Conservation (phyloP, 2,329 filamentous ascomycete species). For the Xylaria sp. region DNA sequence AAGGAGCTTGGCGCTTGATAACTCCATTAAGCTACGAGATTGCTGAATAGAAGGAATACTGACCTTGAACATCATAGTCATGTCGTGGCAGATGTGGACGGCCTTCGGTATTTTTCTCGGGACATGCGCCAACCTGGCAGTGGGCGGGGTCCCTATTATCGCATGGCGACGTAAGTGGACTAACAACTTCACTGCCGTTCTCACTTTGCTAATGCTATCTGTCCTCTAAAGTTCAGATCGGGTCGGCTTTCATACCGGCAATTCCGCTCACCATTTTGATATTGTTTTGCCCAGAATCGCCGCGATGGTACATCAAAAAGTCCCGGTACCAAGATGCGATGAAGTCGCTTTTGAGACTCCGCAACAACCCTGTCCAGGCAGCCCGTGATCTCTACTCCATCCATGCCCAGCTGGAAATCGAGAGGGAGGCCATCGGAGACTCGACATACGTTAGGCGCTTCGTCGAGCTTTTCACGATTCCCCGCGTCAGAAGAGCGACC, state of each 20-base stretch:
- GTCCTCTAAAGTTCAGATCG: slow-evolving; percentile 24
- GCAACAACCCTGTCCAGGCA: slow-evolving; percentile 54
- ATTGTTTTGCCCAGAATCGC: slow-evolving; percentile 48
- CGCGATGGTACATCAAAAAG: slow-evolving; percentile 53
- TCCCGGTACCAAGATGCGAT: slow-evolving; percentile 49
- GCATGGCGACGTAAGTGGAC: slow-evolving; percentile 32
- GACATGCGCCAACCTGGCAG: slow-evolving; percentile 60
- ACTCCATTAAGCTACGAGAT: too few relatives aligned
- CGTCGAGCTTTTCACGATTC: slow-evolving; percentile 58
- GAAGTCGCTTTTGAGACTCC: slow-evolving; percentile 46
- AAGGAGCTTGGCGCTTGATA: too few relatives aligned
- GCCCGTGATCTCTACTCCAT: slow-evolving; percentile 48
- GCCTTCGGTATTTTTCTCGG: slow-evolving; percentile 58
- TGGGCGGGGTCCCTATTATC: slow-evolving; percentile 55
- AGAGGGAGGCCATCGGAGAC: slow-evolving; percentile 47
- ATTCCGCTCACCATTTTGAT: slow-evolving; percentile 26
- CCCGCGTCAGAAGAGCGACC: slow-evolving; percentile 62
- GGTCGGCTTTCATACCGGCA: slow-evolving; percentile 31
- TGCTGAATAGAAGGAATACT: neutral
- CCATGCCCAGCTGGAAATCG: slow-evolving; percentile 37
- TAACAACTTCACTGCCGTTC: neutral
- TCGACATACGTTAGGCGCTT: slow-evolving; percentile 17
- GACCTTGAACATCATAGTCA: slow-evolving; percentile 46
- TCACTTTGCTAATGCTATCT: slow-evolving; percentile 3
- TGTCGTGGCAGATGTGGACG: slow-evolving; percentile 66